Base-by-base conservation (phyloP, 2,329 filamentous ascomycete species). In the Blumeria hordei region DNA sequence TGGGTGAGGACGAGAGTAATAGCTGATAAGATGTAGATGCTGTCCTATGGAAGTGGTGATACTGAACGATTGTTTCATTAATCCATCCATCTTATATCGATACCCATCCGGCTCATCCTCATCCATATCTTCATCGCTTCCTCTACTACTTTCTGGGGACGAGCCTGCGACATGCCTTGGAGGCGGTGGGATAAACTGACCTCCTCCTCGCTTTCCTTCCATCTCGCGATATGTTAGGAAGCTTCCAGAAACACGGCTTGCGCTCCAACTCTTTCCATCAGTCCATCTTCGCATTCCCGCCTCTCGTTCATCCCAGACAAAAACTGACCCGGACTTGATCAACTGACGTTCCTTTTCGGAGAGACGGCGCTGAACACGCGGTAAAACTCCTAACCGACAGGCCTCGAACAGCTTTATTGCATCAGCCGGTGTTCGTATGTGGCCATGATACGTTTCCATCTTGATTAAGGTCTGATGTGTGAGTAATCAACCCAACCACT, bases 21-120 rank as follows among this genome's bases (percentile, higher is more conserved):
- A 98, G 63, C 90, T 95, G 70, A 98, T 98, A 54, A 98, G 76
- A 70, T 98, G 92, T 1, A 98, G 79, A 66, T 96, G 92, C 63
- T 95, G 88, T 60, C 87, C 78, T 39, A 75, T 81, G 1, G 85
- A 87, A 1, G 92, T 96, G 21, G 88, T 95, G 70, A 98, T 96
- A 70, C 90, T 96, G 74, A 96, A 98, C 0, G 92, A 96, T 69
- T 98, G 92, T 76, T 98, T 98, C 88, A 96, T 95, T 3, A 98
- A 76, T 0, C 92, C 92, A 64, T 98, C 92, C 9, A 83, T 85
- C 73, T 95, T 98, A 70, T 94, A 94, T 59, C 87, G 75, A 67
- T 94, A 94, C 44, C 88, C 88, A 67, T 94, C 88, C 0, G 85
- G 86, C 8, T 78, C 78, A 63, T 93, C 87, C 55, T 72, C 74